Percentiles rank a stretch among this genome's conserved stretches.
Evolutionary conservation across 140 eudicot species (phyloP).

Genomic region (Cichorium intybus): DNA sequence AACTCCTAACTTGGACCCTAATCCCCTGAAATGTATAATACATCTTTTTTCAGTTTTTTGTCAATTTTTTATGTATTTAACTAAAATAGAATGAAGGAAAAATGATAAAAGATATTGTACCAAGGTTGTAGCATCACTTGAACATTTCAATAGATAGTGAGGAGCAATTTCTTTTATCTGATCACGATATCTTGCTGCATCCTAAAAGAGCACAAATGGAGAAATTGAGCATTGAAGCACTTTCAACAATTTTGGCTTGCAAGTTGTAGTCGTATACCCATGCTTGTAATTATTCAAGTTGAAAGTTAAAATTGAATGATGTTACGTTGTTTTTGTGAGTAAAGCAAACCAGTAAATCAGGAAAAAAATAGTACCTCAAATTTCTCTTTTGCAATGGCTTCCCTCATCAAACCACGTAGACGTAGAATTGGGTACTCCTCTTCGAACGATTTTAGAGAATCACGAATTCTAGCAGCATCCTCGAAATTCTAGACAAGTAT

Average conservation of each 20-base stretch:
- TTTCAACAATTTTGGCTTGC: not conserved
- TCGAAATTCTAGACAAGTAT: slow-evolving; percentile 55
- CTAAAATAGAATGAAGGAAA: not conserved
- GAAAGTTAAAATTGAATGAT: no score
- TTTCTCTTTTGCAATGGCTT: slow-evolving; percentile 82
- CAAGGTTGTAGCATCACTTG: no score
- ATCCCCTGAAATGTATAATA: slow-evolving; percentile 54
- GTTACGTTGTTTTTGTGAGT: not conserved
- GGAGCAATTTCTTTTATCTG: no score
- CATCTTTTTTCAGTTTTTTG: not conserved
- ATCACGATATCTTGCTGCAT: slow-evolving; percentile 84
- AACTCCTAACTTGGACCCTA: slow-evolving; percentile 95
- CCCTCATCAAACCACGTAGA: slow-evolving; percentile 56
- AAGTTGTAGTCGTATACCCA: no score
- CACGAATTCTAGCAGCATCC: slow-evolving; percentile 95
- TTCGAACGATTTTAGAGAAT: slow-evolving; percentile 77
- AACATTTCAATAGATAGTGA: no score
- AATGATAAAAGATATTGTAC: not conserved
- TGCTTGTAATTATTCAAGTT: no score
- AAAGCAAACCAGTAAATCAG: not conserved
- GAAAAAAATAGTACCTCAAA: slow-evolving; percentile 61
- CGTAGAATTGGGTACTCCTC: slow-evolving; percentile 90
- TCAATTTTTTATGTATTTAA: not conserved
- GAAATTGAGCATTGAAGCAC: slow-evolving; percentile 5
- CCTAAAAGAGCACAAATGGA: slow-evolving; percentile 38